Base-by-base conservation (phyloP, 2,329 filamentous ascomycete genomes). In the Verticillium longisporum region DNA sequence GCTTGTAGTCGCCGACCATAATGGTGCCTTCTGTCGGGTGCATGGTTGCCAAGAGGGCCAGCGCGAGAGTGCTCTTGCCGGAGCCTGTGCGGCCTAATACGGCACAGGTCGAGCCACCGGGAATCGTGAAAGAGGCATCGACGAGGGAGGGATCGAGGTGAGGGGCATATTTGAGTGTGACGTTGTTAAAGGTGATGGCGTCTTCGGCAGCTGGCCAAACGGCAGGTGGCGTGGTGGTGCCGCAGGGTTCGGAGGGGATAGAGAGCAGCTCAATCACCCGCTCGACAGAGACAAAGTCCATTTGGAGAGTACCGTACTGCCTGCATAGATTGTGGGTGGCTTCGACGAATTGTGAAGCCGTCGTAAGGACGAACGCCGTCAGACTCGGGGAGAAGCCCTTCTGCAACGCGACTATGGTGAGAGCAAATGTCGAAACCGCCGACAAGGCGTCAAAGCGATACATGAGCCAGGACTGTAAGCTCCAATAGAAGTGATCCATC, bases 401-500 rank as follows among this genome's bases (percentile, higher is more conserved):
- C 68, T 87, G 88, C 6, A 97, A 78, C 14, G 92, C 92, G 10
- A 93, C 82, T 1, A 88, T 72, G 1, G 91, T 91, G 58, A 97
- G 77, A 0, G 86, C 75, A 62, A 94, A 89, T 0, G 90, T 92
- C 7, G 91, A 91, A 3, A 84, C 71, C 0, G 89, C 89, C 0
- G 91, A 91, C 6, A 93, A 75, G 9, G 79, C 74, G 66, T 91
- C 88, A 61, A 95, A 94, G 13, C 92, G 86, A 68, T 89, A 92
- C 71, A 88, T 87, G 2, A 97, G 80, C 92, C 92, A 97, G 7
- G 87, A 86, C 66, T 96, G 91, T 54, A 96, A 80, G 62, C 88
- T 90, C 89, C 92, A 97, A 76, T 96, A 97, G 75, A 97, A 96
- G 72, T 97, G 93, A 68, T 97, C 93, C 83, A 96, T 95, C 71